These are phyloP conservation scores for Cercophora scortea DNA, from an alignment of 495 filamentous ascomycete genomes.

Conservation along the genomic window DNA sequence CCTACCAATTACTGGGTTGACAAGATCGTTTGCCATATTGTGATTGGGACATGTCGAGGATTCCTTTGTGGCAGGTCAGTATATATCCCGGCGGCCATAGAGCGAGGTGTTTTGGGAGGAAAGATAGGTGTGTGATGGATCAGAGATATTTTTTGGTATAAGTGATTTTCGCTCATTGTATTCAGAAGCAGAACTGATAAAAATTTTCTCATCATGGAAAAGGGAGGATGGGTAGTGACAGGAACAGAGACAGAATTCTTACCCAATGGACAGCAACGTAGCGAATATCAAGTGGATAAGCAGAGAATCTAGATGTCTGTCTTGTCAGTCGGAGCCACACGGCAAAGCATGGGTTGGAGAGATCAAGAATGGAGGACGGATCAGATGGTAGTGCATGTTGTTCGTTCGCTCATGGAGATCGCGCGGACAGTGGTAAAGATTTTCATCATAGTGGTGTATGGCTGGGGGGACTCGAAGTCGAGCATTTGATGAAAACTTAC, in stretches of 20 bases:
- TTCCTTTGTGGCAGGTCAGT: conserved; percentile 6
- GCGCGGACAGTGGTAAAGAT: conserved; percentile 43
- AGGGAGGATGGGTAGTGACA: neutral
- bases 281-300: neutral
- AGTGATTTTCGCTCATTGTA: conserved; percentile 64
- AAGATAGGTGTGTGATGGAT: conserved; percentile 9
- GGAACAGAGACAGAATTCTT: conserved; percentile 1
- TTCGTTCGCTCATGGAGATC: conserved; percentile 81
- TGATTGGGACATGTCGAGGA: neutral
- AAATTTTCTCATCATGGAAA: conserved; percentile 66
- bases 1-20: too few species aligned
- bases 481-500: neutral
- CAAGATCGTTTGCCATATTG: neutral
- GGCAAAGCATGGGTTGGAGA: conserved; percentile 2
- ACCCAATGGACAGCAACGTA: conserved; percentile 3
- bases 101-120: conserved; percentile 1
- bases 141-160: conserved; percentile 69
- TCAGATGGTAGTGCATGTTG: conserved; percentile 99
- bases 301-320: conserved; percentile 1
- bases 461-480: neutral
- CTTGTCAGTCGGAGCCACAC: conserved; percentile 11
- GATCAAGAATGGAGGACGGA: conserved; percentile 13
- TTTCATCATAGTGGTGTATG: conserved; percentile 46
- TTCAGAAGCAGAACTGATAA: conserved; percentile 97
- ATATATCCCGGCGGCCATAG: conserved; percentile 3